These are phyloP conservation scores for Epichloe sibirici DNA, from an alignment of 2,329 filamentous ascomycete genomes.

Conservation along the genomic window DNA sequence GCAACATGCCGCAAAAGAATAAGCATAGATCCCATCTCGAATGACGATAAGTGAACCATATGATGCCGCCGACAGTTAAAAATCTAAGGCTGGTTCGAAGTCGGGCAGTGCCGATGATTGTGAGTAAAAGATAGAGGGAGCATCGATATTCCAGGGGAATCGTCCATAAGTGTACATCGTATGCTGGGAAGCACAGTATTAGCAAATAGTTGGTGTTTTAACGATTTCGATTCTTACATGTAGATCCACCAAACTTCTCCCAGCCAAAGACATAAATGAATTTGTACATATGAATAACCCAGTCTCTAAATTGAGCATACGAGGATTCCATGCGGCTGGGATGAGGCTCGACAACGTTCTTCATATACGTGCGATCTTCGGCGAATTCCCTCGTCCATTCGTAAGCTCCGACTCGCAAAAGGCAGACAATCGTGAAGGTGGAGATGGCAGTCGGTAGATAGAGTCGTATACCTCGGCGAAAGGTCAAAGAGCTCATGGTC, in stretches of 20 bases:
- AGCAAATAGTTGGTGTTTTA: slow-evolving; percentile 6
- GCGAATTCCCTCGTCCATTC: slow-evolving; percentile 36
- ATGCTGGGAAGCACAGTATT: slow-evolving; percentile 18
- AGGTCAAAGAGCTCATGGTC: slow-evolving; percentile 37
- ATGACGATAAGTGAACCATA: slow-evolving; percentile 32
- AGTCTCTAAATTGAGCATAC: slow-evolving; percentile 31
- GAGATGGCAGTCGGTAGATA: slow-evolving; percentile 39
- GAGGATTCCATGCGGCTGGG: slow-evolving; percentile 25
- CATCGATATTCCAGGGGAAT: slow-evolving; percentile 49
- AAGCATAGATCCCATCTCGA: slow-evolving; percentile 43
- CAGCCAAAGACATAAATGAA: slow-evolving; percentile 41
- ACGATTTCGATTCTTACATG: slow-evolving; percentile 18
- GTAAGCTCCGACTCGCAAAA: slow-evolving; percentile 34
- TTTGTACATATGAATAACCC: slow-evolving; percentile 34
- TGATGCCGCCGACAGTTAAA: slow-evolving; percentile 27
- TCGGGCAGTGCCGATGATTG: slow-evolving; percentile 36
- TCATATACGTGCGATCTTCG: slow-evolving; percentile 28
- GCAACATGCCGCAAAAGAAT: slow-evolving; percentile 40
- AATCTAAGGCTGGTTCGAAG: slow-evolving; percentile 31
- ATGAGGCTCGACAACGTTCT: slow-evolving; percentile 38
- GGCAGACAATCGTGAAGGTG: slow-evolving; percentile 32
- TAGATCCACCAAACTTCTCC: slow-evolving; percentile 34
- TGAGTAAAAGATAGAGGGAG: slow-evolving; percentile 45
- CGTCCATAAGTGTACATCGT: slow-evolving; percentile 50
- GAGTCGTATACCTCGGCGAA: slow-evolving; percentile 39